phyloP scores from a whole-genome alignment of 2,329 filamentous ascomycete species.

The Colletotrichum tamarilloi region DNA sequence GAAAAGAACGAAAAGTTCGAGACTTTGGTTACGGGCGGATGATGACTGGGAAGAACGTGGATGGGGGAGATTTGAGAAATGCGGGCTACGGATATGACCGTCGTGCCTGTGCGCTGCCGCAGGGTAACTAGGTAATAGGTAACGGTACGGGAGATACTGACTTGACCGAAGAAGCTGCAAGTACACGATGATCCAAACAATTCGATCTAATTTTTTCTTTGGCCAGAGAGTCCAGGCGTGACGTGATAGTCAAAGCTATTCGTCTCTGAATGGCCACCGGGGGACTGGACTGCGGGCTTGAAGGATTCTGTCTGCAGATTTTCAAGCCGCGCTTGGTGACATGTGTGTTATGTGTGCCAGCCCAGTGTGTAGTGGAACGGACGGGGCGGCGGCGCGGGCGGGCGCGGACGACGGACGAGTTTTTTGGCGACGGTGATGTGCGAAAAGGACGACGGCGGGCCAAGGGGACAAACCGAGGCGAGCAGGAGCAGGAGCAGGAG shows the following conservation, averaged over 20 bases:
- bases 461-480: background rate
- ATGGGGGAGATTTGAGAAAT: background rate
- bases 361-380: background rate
- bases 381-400: background rate
- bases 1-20: background rate
- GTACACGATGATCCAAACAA: background rate
- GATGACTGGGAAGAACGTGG: background rate
- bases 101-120: background rate
- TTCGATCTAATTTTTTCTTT: background rate
- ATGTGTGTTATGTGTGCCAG: constrained; percentile 2
- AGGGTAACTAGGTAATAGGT: background rate
- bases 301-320: background rate
- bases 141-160: constrained; percentile 1
- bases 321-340: constrained; percentile 13
- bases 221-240: background rate
- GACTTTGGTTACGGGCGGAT: background rate
- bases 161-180: background rate
- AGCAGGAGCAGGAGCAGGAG: background rate
- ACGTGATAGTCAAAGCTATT: constrained; percentile 15
- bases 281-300: background rate
- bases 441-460: background rate
- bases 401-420: background rate
- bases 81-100: constrained; percentile 12
- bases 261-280: background rate
- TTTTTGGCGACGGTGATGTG: background rate